Evolutionary conservation across 176 grass and related monocot species (phyloP).

Genomic region (Oryza nivara): DNA sequence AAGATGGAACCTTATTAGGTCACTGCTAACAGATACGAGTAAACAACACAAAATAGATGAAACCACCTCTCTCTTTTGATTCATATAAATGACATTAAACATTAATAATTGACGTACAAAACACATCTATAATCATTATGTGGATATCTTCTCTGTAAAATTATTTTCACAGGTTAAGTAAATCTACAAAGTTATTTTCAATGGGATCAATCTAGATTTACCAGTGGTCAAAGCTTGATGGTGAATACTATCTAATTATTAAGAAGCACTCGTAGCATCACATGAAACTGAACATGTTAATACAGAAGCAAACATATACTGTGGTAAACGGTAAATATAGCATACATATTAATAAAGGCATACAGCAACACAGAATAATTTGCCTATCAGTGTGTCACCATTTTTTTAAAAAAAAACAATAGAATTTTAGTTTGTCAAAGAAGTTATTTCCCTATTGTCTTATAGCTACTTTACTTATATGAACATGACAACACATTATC

Average conservation of each 20-base stretch:
- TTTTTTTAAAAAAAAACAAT: background rate
- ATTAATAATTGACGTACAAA: background rate
- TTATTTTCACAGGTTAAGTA: background rate
- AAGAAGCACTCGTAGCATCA: background rate
- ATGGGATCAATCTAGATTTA: background rate
- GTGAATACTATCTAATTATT: background rate
- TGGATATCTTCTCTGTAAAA: background rate
- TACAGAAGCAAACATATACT: background rate
- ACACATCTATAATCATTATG: background rate
- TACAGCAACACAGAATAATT: background rate
- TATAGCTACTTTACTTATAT: slow-evolving; percentile 10
- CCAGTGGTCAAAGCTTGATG: no score
- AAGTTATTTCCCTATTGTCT: background rate
- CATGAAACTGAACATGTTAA: background rate
- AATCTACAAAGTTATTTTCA: background rate
- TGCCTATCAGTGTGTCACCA: background rate
- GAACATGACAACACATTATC: background rate
- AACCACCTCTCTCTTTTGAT: background rate
- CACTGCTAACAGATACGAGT: background rate
- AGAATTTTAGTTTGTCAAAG: background rate
- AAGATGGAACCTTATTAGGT: slow-evolving; percentile 17
- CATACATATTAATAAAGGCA: background rate
- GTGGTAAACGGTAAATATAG: background rate
- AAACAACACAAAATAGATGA: background rate
- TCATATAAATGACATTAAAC: background rate